phyloP scores from a whole-genome alignment of 495 filamentous ascomycete species.

The Penicillium longicatenatum region DNA sequence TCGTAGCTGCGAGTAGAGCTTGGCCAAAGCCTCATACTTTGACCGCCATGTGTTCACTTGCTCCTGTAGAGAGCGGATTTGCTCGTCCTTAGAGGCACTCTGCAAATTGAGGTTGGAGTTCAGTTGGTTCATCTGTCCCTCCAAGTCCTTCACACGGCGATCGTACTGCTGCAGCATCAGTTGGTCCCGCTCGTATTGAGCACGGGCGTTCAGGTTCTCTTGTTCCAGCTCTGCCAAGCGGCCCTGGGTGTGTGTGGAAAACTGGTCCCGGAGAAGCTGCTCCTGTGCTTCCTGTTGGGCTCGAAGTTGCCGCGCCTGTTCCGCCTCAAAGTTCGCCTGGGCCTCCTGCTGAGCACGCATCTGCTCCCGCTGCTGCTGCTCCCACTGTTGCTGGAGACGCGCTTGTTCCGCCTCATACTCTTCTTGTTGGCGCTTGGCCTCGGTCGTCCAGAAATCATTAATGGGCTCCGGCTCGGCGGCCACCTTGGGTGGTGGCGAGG shows the following conservation, averaged over 20 bases:
- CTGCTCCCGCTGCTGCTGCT: slow-evolving; percentile 74
- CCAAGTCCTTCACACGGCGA: slow-evolving; percentile 85
- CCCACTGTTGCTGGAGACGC: slow-evolving; percentile 79
- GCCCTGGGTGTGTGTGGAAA: slow-evolving; percentile 88
- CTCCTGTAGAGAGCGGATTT: slow-evolving; percentile 88
- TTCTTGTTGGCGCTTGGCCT: slow-evolving; percentile 84
- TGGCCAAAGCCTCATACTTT: slow-evolving; percentile 95
- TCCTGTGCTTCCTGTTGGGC: slow-evolving; percentile 94
- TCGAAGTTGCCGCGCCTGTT: slow-evolving; percentile 88
- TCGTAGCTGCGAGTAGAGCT: slow-evolving; percentile 93
- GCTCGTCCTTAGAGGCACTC: slow-evolving; percentile 85
- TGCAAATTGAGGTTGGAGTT: slow-evolving; percentile 85
- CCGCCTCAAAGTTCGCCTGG: slow-evolving; percentile 92
- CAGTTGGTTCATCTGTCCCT: slow-evolving; percentile 80
- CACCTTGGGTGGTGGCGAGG: slow-evolving; percentile 66
- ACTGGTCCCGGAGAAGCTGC: slow-evolving; percentile 82
- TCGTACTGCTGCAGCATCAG: slow-evolving; percentile 97
- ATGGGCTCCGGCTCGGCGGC: slow-evolving; percentile 88
- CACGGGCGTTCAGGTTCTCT: slow-evolving; percentile 90
- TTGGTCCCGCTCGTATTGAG: slow-evolving; percentile 96
- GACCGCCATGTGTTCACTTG: slow-evolving; percentile 95
- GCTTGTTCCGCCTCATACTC: slow-evolving; percentile 94
- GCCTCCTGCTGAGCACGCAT: slow-evolving; percentile 78
- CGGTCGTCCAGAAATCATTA: slow-evolving; percentile 95
- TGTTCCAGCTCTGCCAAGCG: slow-evolving; percentile 90